Base-by-base conservation (phyloP, 2,329 filamentous ascomycete genomes). In the Trichoderma sp. region DNA sequence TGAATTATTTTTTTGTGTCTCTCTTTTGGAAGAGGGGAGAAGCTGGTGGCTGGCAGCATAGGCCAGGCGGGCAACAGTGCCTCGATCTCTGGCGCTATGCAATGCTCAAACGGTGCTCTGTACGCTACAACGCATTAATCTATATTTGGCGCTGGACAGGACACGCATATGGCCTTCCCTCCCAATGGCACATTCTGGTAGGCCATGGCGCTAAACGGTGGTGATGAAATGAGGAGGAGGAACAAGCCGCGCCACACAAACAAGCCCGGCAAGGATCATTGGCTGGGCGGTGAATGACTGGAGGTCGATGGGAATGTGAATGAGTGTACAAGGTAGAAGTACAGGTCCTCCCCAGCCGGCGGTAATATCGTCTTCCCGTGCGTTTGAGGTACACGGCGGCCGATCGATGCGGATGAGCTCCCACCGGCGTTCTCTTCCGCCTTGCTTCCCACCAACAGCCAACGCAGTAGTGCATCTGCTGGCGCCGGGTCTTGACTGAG, bases 401-500 rank as follows among this genome's bases (percentile, higher is more conserved):
- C 53, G 19, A 43, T 43, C 40, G 40, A 43, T 19, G 27, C 27
- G 4, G 49, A 35, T 64, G 49, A 43, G 24, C 33, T 55, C 24
- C 47, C 47, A 43, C 7, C 56, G 35, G 40, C 29, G 49, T 29
- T 21, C 19, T n/a, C 27, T 43, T 56, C 29, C 52, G 29, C 24
- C 33, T 21, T 43, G 7, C 52, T 31, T 33, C 35, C 40, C 61
- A 16, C 61, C 33, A 64, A 64, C 61, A 29, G 52, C 4, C n/a
- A 31, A 21, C 43, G 37, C 16, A 64, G 11, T 43, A 53, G 49
- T 56, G 49, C 33, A 64, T 64, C 33, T 64, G 52, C 35, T 52
- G 60, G 60, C 27, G 43, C 43, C 43, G 31, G 35, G 43, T 10
- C 31, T 43, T 29, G 49, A 47, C 33, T 63, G 60, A 53, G 29